phyloP scores from a whole-genome alignment of 371 early-diverging fungal species.

The Batrachochytrium dendrobatidis region DNA sequence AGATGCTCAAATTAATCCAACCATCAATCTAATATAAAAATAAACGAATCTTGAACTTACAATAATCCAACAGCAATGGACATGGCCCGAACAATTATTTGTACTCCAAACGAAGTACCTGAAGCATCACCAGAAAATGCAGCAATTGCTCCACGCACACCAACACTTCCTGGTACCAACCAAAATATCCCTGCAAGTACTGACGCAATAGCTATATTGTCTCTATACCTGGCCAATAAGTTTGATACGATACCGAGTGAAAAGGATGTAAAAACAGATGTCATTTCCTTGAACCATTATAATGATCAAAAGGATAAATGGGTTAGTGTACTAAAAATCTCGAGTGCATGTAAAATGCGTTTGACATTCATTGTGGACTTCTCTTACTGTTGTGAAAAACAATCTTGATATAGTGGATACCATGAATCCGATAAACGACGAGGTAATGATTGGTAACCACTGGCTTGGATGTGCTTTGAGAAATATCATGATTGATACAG shows the following conservation, averaged over 20 bases:
- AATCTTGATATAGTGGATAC: not conserved
- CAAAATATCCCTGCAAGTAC: constrained; percentile 18
- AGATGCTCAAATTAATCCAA: too few relatives aligned
- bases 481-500: constrained; percentile 11
- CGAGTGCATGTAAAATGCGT: too few relatives aligned
- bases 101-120: constrained; percentile 15
- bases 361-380: too few relatives aligned
- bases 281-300: constrained; percentile 14
- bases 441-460: constrained; percentile 12
- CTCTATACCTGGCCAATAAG: constrained; percentile 9
- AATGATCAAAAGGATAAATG: too few relatives aligned
- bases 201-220: constrained; percentile 15
- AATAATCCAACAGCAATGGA: constrained; percentile 18
- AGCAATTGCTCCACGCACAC: constrained; percentile 17
- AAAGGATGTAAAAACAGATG: constrained; percentile 15
- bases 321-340: too few relatives aligned
- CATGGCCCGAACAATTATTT: constrained; percentile 18
- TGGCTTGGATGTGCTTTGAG: constrained; percentile 11
- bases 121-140: constrained; percentile 1
- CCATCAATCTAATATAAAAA: too few relatives aligned
- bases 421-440: constrained; percentile 11
- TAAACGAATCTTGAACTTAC: too few relatives aligned
- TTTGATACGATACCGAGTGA: constrained; percentile 12
- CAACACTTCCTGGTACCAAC: constrained; percentile 21
- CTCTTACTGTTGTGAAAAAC: not conserved